Conservation (phyloP, 768 basidiomycete genomes). For the Amanita pallidorosea region DNA sequence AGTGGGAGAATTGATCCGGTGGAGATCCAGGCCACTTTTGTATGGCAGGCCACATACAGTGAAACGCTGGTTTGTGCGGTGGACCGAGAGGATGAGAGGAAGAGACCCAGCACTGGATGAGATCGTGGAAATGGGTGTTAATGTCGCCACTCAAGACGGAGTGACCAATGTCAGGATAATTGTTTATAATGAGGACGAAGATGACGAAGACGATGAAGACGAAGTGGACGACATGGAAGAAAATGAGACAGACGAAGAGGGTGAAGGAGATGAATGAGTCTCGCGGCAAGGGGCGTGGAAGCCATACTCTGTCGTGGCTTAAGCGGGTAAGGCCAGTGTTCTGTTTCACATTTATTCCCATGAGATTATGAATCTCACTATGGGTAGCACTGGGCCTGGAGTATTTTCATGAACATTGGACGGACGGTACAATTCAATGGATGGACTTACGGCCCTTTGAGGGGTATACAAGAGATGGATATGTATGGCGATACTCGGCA, state of each 20-base stretch:
- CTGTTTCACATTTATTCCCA: not conserved
- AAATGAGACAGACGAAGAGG: conserved; percentile 8
- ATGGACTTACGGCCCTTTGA: not conserved
- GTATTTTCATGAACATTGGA: not conserved
- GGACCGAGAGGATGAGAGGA: conserved; percentile 21
- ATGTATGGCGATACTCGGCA: not conserved
- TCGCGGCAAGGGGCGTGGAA: not conserved
- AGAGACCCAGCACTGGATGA: conserved; percentile 25
- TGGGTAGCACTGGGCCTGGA: not conserved
- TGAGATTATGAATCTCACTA: not conserved
- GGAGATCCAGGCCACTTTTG: conserved; percentile 5
- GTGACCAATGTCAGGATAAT: conserved; percentile 13
- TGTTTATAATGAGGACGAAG: conserved; percentile 11
- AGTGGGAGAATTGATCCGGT: not conserved
- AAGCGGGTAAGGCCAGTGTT: not conserved
- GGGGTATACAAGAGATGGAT: too few species aligned
- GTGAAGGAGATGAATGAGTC: not conserved
- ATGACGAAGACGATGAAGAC: conserved; percentile 13
- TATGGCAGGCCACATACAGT: not conserved
- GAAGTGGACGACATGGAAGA: conserved; percentile 17
- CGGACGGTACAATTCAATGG: not conserved
- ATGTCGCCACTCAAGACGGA: conserved; percentile 9
- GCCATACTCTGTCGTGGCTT: not conserved
- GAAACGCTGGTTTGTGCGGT: conserved; percentile 21
- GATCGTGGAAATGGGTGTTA: conserved; percentile 26